phyloP scores from a whole-genome alignment of 192 early-diverging fungal genomes.

The Gigaspora rosea region DNA sequence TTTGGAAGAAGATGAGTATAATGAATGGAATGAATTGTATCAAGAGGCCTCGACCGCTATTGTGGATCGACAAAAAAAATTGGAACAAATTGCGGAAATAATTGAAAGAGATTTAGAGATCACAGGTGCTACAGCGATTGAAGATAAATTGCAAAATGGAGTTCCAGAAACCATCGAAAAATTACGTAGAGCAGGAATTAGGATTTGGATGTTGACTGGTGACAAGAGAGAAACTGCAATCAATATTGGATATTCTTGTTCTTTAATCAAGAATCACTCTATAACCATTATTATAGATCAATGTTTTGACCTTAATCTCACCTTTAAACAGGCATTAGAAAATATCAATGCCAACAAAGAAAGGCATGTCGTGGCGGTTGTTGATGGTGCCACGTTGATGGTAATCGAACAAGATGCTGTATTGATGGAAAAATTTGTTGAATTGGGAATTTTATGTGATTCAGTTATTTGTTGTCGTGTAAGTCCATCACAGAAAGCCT shows the following conservation, averaged over 20 bases:
- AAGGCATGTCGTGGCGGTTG: slow-evolving; percentile 49
- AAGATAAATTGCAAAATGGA: slow-evolving; percentile 84
- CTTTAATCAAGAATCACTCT: slow-evolving; percentile 59
- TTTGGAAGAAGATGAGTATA: slow-evolving; percentile 65
- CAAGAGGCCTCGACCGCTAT: slow-evolving; percentile 71
- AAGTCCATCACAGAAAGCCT: slow-evolving; percentile 86
- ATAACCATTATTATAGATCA: slow-evolving; percentile 49
- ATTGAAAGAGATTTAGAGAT: slow-evolving; percentile 76
- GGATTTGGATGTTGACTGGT: slow-evolving; percentile 91
- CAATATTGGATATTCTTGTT: slow-evolving; percentile 84
- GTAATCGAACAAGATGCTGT: slow-evolving; percentile 52
- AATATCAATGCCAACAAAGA: slow-evolving; percentile 43
- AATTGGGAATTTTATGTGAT: slow-evolving; percentile 72
- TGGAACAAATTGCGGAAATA: slow-evolving; percentile 63
- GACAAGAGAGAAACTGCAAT: slow-evolving; percentile 92
- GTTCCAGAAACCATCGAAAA: slow-evolving; percentile 84
- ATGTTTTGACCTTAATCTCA: slow-evolving; percentile 39
- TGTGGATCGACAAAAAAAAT: slow-evolving; percentile 57
- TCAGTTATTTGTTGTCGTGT: slow-evolving; percentile 91
- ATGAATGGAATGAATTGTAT: slow-evolving; percentile 65
- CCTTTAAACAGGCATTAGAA: slow-evolving; percentile 41
- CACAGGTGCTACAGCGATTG: slow-evolving; percentile 86
- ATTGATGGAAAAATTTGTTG: slow-evolving; percentile 64
- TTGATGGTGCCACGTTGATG: slow-evolving; percentile 45
- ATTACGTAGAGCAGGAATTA: slow-evolving; percentile 75